Percentiles rank a stretch among this genome's conserved stretches.
phyloP scores from a whole-genome alignment of 2,329 filamentous ascomycete genomes.

The Fusarium coffeatum region DNA sequence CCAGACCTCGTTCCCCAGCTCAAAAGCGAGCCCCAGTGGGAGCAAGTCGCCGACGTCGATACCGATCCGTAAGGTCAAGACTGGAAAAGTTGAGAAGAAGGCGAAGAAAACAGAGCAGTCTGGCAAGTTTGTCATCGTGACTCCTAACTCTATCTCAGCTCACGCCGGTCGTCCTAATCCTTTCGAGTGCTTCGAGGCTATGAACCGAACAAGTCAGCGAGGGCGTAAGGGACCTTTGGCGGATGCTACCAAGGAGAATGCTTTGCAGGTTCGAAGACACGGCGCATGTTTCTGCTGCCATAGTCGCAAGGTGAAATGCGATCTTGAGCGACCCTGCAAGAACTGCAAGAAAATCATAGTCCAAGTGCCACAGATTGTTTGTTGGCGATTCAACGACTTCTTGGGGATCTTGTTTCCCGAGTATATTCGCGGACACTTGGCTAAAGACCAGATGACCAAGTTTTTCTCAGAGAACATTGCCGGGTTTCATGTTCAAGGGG shows the following conservation, averaged over 20 bases:
- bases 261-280: slow-evolving; percentile 64
- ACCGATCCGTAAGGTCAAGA: slow-evolving; percentile 58
- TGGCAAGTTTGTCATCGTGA: slow-evolving; percentile 67
- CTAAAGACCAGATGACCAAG: slow-evolving; percentile 60
- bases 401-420: slow-evolving; percentile 63
- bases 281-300: slow-evolving; percentile 71
- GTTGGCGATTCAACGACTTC: slow-evolving; percentile 70
- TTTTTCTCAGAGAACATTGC: slow-evolving; percentile 64
- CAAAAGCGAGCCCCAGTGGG: slow-evolving; percentile 38
- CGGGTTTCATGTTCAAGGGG: slow-evolving; percentile 56
- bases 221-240: slow-evolving; percentile 68
- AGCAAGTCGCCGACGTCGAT: slow-evolving; percentile 49
- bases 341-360: slow-evolving; percentile 66
- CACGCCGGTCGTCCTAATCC: slow-evolving; percentile 62
- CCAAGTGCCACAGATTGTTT: slow-evolving; percentile 65
- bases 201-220: slow-evolving; percentile 61
- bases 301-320: slow-evolving; percentile 69
- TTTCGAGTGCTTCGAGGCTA: slow-evolving; percentile 66
- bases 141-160: slow-evolving; percentile 64
- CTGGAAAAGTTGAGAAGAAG: slow-evolving; percentile 60
- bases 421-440: slow-evolving; percentile 64
- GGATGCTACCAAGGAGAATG: slow-evolving; percentile 65
- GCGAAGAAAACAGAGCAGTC: slow-evolving; percentile 51
- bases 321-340: slow-evolving; percentile 66
- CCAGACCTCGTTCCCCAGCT: slow-evolving; percentile 48